phyloP scores from a whole-genome alignment of 2,329 filamentous ascomycete species.

The Penicillium thymicola region DNA sequence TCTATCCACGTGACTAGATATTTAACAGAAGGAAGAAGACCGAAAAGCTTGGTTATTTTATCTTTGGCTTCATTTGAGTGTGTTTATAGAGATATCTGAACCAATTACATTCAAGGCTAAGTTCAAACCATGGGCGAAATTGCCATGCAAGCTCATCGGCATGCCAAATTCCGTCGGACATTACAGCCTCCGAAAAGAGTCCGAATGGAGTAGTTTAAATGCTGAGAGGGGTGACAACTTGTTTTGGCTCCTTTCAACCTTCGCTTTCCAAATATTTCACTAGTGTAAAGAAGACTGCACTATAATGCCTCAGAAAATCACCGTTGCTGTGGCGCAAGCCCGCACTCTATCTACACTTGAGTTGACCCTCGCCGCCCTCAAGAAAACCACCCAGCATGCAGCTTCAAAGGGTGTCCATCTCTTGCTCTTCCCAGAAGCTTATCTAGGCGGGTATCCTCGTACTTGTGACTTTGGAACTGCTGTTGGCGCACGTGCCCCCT shows the following conservation, averaged over 20 bases:
- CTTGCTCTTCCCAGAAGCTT: conserved; percentile 87
- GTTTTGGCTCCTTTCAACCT: background rate
- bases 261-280: background rate
- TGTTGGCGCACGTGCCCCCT: conserved; percentile 64
- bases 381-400: conserved; percentile 62
- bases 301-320: conserved; percentile 28
- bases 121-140: background rate
- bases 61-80: background rate
- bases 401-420: conserved; percentile 60
- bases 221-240: background rate
- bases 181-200: background rate
- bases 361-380: conserved; percentile 65
- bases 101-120: background rate
- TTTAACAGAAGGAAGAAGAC: background rate
- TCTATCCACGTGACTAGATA: background rate
- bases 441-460: conserved; percentile 85
- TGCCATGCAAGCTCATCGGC: background rate
- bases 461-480: conserved; percentile 72
- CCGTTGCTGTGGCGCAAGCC: conserved; percentile 47
- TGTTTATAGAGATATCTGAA: background rate
- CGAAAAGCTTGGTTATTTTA: background rate
- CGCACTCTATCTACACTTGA: conserved; percentile 42
- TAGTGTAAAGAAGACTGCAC: background rate
- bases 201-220: background rate
- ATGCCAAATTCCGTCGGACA: background rate